Conservation (phyloP, 2,329 filamentous ascomycete genomes). For the Microdochium bolleyi region DNA sequence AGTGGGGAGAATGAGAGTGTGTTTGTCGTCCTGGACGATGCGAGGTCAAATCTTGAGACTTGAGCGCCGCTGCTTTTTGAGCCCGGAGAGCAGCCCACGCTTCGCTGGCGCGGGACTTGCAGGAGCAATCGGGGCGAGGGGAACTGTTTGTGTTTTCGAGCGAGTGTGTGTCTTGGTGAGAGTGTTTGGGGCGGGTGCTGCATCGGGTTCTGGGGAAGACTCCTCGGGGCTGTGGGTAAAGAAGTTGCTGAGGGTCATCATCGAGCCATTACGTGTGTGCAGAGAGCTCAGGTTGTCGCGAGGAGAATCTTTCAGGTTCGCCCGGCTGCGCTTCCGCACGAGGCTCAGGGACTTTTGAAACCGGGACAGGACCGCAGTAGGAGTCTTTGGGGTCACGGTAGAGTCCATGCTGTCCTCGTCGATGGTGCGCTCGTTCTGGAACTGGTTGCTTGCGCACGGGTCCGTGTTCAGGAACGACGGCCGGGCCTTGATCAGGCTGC, state of each 20-base stretch:
- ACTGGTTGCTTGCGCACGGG: constrained; percentile 37
- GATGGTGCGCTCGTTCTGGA: constrained; percentile 17
- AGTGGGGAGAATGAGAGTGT: neutral
- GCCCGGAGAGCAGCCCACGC: constrained; percentile 24
- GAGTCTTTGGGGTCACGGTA: constrained; percentile 32
- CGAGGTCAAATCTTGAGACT: constrained; percentile 22
- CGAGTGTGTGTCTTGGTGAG: constrained; percentile 29
- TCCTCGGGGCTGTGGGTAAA: neutral
- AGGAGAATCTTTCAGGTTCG: constrained; percentile 31
- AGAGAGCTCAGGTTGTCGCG: constrained; percentile 20
- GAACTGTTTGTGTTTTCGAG: constrained; percentile 17
- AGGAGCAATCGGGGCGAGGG: constrained; percentile 11
- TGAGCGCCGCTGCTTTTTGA: constrained; percentile 27
- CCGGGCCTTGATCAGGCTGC: constrained; percentile 28
- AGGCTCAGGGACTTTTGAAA: constrained; percentile 43
- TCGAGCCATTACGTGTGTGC: constrained; percentile 6
- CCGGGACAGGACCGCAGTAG: constrained; percentile 39
- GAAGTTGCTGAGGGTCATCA: constrained; percentile 17
- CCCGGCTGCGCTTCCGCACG: constrained; percentile 46
- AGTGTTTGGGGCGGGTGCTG: constrained; percentile 7
- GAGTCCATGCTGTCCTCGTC: constrained; percentile 17
- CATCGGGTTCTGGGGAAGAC: neutral
- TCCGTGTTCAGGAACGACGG: constrained; percentile 27
- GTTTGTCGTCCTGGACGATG: neutral
- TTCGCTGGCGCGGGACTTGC: constrained; percentile 12